A percentile compares a stretch with the other conserved stretches of the same genome.
phyloP scores from a whole-genome alignment of 345 rosid species.

The Sapria himalayana region DNA sequence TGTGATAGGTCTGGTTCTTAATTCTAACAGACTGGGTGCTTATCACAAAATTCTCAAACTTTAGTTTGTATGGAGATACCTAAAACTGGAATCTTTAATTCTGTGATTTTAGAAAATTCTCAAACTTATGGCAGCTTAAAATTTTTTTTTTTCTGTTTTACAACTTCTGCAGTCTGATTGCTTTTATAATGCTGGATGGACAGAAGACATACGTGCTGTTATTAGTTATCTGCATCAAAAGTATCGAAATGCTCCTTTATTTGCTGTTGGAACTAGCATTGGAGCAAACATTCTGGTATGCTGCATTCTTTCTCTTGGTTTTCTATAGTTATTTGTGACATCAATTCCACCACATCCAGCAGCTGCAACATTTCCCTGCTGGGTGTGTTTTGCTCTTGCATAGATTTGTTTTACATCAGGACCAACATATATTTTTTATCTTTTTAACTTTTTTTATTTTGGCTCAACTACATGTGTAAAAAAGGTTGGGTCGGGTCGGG shows the following conservation, averaged over 20 bases:
- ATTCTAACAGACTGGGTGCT: too few relatives aligned
- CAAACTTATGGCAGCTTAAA: too few relatives aligned
- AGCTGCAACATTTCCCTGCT: not conserved
- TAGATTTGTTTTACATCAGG: not conserved
- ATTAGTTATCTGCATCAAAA: conserved; percentile 32
- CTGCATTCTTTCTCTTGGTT: not conserved
- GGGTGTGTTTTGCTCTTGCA: not conserved
- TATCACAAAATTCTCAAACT: too few relatives aligned
- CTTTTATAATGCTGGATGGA: conserved; percentile 89
- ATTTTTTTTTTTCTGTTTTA: too few relatives aligned
- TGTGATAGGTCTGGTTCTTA: too few relatives aligned
- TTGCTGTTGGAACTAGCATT: conserved; percentile 78
- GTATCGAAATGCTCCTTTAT: conserved; percentile 69
- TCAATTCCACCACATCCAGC: too few relatives aligned
- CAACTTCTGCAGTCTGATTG: conserved; percentile 50
- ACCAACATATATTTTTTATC: not conserved
- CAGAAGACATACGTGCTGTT: conserved; percentile 49
- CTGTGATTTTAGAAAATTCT: too few relatives aligned
- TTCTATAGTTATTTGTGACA: not conserved
- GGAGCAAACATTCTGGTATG: conserved; percentile 79
- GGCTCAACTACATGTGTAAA: too few relatives aligned
- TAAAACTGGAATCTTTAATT: too few relatives aligned
- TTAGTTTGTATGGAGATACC: too few relatives aligned
- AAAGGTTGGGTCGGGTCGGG: too few relatives aligned
- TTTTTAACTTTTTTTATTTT: not conserved